phyloP scores from a whole-genome alignment of 129 eudicot species.

The Pseudognaphalium luteoalbum region DNA sequence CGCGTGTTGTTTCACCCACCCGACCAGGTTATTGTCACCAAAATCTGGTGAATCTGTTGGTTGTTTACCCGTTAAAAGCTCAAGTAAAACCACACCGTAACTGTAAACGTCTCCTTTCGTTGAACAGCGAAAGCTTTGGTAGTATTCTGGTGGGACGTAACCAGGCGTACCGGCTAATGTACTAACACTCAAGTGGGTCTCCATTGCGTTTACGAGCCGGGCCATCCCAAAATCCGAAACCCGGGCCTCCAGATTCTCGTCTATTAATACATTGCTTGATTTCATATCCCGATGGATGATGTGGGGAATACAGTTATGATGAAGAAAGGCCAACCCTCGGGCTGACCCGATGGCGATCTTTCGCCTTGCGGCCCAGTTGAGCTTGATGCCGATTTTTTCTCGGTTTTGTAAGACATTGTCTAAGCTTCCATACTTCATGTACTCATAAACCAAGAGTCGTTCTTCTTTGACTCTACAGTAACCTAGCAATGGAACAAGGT shows the following conservation, averaged over 20 bases:
- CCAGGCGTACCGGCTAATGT: constrained; percentile 97
- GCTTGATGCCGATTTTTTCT: constrained; percentile 59
- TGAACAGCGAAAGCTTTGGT: constrained; percentile 88
- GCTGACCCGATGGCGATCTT: constrained; percentile 94
- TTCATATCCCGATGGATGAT: constrained; percentile 97
- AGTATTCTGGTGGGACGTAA: constrained; percentile 95
- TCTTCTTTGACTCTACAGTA: constrained; percentile 96
- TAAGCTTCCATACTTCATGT: constrained; percentile 89
- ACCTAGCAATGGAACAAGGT: constrained; percentile 87
- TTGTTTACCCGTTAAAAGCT: constrained; percentile 83
- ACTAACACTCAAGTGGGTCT: constrained; percentile 95
- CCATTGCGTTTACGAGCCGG: constrained; percentile 81
- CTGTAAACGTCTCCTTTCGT: constrained; percentile 97
- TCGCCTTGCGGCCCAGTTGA: constrained; percentile 76
- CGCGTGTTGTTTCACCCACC: constrained; percentile 86
- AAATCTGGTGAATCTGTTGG: constrained; percentile 92
- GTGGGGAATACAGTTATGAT: constrained; percentile 89
- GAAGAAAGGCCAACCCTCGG: constrained; percentile 84
- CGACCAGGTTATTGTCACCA: constrained; percentile 91
- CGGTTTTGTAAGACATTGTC: constrained; percentile 81
- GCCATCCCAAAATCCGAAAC: constrained; percentile 99
- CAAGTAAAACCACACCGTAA: constrained; percentile 86
- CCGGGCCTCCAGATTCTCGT: constrained; percentile 77
- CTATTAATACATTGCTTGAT: constrained; percentile 85
- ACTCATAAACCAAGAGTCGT: constrained; percentile 82